These are phyloP conservation scores for Erodium texanum DNA, from an alignment of 441 rosid genomes.

Conservation along the genomic window DNA sequence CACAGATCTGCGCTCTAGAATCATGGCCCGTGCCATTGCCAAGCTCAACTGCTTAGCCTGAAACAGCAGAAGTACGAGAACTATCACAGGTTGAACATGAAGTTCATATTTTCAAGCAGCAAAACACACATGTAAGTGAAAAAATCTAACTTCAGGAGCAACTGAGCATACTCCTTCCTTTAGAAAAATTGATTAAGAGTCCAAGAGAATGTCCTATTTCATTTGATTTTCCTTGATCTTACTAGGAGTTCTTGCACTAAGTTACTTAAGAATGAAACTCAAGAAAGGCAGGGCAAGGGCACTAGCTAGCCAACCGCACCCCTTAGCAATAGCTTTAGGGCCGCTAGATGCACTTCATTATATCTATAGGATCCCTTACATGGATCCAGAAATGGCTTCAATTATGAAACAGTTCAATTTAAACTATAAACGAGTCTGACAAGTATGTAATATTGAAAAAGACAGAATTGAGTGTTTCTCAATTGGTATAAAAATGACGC, in stretches of 20 bases:
- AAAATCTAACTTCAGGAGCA: not conserved
- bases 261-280: too few species aligned
- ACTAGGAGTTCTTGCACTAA: too few species aligned
- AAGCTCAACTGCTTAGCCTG: slow-evolving; percentile 90
- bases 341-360: slow-evolving; percentile 3
- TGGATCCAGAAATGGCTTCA: not conserved
- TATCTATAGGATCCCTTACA: not conserved
- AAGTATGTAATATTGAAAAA: slow-evolving; percentile 1
- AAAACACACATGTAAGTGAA: not conserved
- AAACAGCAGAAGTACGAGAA: slow-evolving; percentile 20
- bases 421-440: not conserved
- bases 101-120: not conserved
- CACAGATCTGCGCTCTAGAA: slow-evolving; percentile 85
- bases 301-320: too few species aligned
- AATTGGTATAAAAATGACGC: not conserved
- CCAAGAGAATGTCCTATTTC: too few species aligned
- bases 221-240: too few species aligned
- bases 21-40: slow-evolving; percentile 54
- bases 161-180: too few species aligned
- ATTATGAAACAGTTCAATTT: not conserved
- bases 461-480: not conserved
- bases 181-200: too few species aligned
- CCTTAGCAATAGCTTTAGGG: too few species aligned
- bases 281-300: too few species aligned
- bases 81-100: slow-evolving; percentile 14